These are phyloP conservation scores for Wickerhamomyces tratensis DNA, from an alignment of 805 yeast genomes.

Conservation along the genomic window DNA sequence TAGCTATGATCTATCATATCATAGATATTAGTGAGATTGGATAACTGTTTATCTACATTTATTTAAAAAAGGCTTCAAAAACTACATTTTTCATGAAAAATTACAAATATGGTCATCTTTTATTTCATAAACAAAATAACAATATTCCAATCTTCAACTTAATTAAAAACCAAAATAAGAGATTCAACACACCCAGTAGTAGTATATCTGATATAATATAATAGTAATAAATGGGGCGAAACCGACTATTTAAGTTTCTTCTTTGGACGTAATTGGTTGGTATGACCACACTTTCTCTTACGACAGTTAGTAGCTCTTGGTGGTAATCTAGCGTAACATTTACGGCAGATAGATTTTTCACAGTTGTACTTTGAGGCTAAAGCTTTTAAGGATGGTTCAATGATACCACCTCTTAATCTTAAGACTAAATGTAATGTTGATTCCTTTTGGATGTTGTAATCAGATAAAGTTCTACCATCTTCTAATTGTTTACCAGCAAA, in stretches of 20 bases:
- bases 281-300: constrained; percentile 99
- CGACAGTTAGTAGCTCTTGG: constrained; percentile 99
- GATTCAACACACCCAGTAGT: background rate
- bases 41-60: no score
- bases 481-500: constrained; percentile 99
- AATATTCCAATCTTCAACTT: no score
- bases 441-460: constrained; percentile 99
- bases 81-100: no score
- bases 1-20: no score
- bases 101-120: background rate
- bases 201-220: background rate
- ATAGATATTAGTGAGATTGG: no score
- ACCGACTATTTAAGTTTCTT: constrained; percentile 89
- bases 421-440: constrained; percentile 93
- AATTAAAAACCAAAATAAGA: no score
- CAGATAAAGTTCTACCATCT: constrained; percentile 98
- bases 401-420: constrained; percentile 98
- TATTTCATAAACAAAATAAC: background rate
- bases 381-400: constrained; percentile 99
- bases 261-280: constrained; percentile 99
- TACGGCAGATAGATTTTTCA: constrained; percentile 98
- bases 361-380: constrained; percentile 99
- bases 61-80: no score
- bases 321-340: constrained; percentile 99
- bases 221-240: constrained; percentile 18